phyloP scores from a whole-genome alignment of 139 green algal species.

The Chlorella sp. region DNA sequence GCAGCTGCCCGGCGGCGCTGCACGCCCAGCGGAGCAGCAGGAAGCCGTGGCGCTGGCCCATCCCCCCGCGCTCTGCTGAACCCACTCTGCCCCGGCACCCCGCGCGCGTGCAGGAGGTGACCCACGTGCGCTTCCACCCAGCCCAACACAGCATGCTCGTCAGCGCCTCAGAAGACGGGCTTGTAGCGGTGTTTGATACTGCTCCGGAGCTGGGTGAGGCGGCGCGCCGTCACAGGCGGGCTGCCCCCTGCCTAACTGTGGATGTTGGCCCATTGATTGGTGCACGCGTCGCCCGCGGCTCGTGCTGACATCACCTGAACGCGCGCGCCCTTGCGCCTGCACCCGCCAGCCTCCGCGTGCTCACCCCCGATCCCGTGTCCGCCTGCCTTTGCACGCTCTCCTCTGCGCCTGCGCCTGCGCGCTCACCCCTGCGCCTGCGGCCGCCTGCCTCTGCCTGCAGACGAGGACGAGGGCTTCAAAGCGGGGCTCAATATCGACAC shows the following conservation, averaged over 20 bases:
- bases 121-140: conserved; percentile 62
- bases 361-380: background rate
- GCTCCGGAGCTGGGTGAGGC: conserved; percentile 34
- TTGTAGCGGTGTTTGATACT: conserved; percentile 75
- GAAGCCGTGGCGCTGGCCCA: background rate
- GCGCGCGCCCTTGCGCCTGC: background rate
- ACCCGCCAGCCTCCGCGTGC: background rate
- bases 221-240: background rate
- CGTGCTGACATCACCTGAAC: too few relatives aligned
- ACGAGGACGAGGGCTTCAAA: conserved; percentile 72
- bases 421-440: background rate
- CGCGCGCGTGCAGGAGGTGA: conserved; percentile 29
- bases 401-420: background rate
- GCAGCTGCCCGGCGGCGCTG: too few relatives aligned
- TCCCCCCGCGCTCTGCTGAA: background rate
- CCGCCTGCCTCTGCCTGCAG: conserved; percentile 7
- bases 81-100: background rate
- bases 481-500: conserved; percentile 76
- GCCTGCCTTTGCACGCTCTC: background rate
- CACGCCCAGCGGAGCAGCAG: too few relatives aligned
- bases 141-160: conserved; percentile 40
- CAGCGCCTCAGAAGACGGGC: conserved; percentile 66
- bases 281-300: too few relatives aligned
- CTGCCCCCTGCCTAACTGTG: background rate
- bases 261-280: too few relatives aligned